Base-by-base conservation (phyloP, 129 eudicot genomes). In the Sambucus nigra region DNA sequence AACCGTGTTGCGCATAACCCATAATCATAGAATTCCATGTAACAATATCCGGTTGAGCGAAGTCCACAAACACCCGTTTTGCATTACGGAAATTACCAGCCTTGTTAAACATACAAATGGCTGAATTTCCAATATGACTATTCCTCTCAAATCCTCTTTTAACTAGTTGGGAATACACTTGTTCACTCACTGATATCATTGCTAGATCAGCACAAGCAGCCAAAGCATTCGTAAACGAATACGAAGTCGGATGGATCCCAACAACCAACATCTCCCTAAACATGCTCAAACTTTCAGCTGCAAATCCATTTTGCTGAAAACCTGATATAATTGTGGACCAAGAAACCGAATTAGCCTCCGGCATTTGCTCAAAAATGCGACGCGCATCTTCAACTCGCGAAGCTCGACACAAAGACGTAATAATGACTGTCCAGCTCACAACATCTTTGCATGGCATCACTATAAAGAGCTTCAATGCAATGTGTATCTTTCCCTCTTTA, bases 331-430 rank as follows among this genome's bases (percentile, higher is more conserved):
- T 38, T 0, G 60, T 35, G 7, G 65, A 35, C 66, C 66, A 59
- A 1, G 60, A 59, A 49, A 59, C 55, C 7, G 48, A 27, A 44
- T 59, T 54, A 2, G 22, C 21, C 15, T 68, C 55, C 1, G 67
- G 66, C 66, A 67, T 67, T 51, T 67, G 29, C 24, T n/a, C 25
- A 39, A 66, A 66, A 51, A 66, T 45, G 35, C 40, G 40, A 58
- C 71, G 57, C 2, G 71, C 71, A 47, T 66, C 71, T 17, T 38
- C 39, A 5, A 66, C 65, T 14, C 19, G 19, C 3, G 51, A 66
- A 48, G 41, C 59, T 20, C 19, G 49, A 19, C 64, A 56, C 3
- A 66, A 51, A 7, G 32, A 35, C 7, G 68, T 69, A 50, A 61
- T 5, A 19, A 51, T 58, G 35, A 45, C 57, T 7, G 71, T 58